Base-by-base conservation (phyloP, 225 moss, liverwort and hornwort species). In the Polytrichum formosum region DNA sequence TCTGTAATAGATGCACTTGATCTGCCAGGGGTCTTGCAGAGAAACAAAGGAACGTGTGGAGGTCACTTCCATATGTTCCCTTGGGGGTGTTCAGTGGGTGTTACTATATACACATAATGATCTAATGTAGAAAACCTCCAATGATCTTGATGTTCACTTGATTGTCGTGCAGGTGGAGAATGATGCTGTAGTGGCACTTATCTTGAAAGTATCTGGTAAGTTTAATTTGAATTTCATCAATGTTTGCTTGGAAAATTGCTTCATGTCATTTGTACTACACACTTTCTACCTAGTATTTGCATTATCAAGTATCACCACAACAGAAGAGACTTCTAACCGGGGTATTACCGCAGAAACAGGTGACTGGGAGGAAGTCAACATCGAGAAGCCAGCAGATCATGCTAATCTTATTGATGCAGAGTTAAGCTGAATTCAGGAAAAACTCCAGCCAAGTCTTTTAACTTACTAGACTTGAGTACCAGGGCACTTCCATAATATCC, bases 121-220 rank as follows among this genome's bases (percentile, higher is more conserved):
- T 35, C 35, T 35, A 8, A 35, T 35, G 35, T 9, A 33, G 33
- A 33, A 33, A 33, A 8, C 33, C 33, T 33, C 8, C 56, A 19
- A 56, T 58, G 56, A 58, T 8, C 8, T 33, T 35, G 35, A 35
- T 35, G 9, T 7, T 35, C 13, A 46, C 29, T 60, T 18, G 67
- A 66, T 63, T 62, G 35, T 63, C 62, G 26, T 18, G 77, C 82
- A 87, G 87, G 87, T 87, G 72, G 87, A 87, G 75, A 87, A 87
- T 63, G 87, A 87, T 73, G 87, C 87, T 55, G 87, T 87, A 73
- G 84, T 87, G 65, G 87, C 87, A 28, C 79, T 87, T 60, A 84
- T 81, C 53, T 79, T 87, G 55, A 87, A 84, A 72, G 65, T 73
- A 71, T 77, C 73, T 65, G 87, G 87, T 84, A 37, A 78, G 78